Evolutionary conservation across 768 basidiomycete genomes (phyloP).

Genomic region (Strobilomyces echinocephalus): DNA sequence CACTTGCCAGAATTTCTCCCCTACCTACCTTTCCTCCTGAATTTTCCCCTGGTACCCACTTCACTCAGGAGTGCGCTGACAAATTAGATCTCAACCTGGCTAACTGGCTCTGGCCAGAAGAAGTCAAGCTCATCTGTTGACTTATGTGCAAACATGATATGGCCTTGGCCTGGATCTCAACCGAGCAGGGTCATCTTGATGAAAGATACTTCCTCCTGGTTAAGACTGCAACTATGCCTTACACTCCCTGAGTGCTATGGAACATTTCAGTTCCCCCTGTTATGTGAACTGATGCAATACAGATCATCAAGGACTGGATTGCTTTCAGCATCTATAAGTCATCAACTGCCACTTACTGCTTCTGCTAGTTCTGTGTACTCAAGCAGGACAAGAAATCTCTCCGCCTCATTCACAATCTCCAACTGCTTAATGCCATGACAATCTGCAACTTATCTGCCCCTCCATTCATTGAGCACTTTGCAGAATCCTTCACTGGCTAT

Average conservation of each 20-base stretch:
- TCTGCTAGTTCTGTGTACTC: constrained; percentile 1
- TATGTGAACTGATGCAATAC: not conserved
- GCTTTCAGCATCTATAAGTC: constrained; percentile 37
- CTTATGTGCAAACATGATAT: not conserved
- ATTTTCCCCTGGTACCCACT: no score
- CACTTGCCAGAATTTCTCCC: no score
- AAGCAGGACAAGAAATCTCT: not conserved
- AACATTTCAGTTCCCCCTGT: not conserved
- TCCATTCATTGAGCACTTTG: not conserved
- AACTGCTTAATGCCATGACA: not conserved
- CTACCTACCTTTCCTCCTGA: no score
- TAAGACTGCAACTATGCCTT: not conserved
- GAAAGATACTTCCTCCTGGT: not conserved
- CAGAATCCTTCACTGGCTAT: not conserved
- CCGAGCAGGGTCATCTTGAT: not conserved
- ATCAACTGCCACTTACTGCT: not conserved
- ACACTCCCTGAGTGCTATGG: not conserved
- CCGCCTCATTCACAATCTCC: not conserved
- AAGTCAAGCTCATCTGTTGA: not conserved
- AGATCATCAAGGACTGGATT: constrained; percentile 33
- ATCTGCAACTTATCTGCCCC: not conserved
- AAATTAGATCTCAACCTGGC: no score
- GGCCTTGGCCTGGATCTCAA: not conserved
- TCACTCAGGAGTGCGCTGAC: no score
- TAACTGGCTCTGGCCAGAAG: no score